A percentile compares a stretch with the other conserved stretches of the same genome.
Conservation (phyloP, 2,329 filamentous ascomycete genomes). For the Trichophyton verrucosum region DNA sequence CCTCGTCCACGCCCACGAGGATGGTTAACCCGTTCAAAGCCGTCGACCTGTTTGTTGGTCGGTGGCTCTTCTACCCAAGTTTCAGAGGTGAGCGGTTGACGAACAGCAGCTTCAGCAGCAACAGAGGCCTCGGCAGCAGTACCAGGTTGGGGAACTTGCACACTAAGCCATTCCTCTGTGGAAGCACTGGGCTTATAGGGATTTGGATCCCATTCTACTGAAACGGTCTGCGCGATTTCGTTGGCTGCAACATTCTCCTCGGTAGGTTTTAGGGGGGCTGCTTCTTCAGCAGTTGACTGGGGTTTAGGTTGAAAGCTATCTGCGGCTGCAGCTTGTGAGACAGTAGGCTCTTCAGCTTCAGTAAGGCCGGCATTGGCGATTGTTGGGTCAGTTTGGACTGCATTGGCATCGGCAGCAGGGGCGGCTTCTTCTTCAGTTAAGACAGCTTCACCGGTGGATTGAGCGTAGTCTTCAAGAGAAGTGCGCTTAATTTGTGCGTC, state of each 20-base stretch:
- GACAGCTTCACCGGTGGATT: conserved; percentile 26
- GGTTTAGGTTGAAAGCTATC: conserved; percentile 27
- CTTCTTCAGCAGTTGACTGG: conserved; percentile 16
- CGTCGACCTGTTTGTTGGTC: conserved; percentile 16
- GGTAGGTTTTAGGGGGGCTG: conserved; percentile 26
- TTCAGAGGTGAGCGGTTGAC: conserved; percentile 34
- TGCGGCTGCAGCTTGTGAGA: conserved; percentile 45
- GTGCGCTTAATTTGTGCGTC: conserved; percentile 42
- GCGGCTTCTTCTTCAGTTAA: conserved; percentile 37
- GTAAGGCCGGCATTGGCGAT: conserved; percentile 48
- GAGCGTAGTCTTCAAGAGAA: conserved; percentile 33
- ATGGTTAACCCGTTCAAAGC: conserved; percentile 27
- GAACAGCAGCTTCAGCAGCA: conserved; percentile 1
- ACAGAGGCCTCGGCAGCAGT: conserved; percentile 20
- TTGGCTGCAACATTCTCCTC: conserved; percentile 32
- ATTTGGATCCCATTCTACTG: conserved; percentile 39
- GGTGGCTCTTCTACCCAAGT: conserved; percentile 65
- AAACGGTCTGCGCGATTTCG: conserved; percentile 34
- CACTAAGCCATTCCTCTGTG: conserved; percentile 61
- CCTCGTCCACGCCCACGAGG: conserved; percentile 26
- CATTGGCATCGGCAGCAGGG: conserved; percentile 24
- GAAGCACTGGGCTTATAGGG: conserved; percentile 34
- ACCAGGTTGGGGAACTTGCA: conserved; percentile 47
- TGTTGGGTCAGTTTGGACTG: conserved; percentile 44
- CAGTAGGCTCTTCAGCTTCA: conserved; percentile 41